Evolutionary conservation across 805 yeast species (phyloP), one percentile per base, ranked within the genome.

Genomic region (Huiozyma sinensis): DNA sequence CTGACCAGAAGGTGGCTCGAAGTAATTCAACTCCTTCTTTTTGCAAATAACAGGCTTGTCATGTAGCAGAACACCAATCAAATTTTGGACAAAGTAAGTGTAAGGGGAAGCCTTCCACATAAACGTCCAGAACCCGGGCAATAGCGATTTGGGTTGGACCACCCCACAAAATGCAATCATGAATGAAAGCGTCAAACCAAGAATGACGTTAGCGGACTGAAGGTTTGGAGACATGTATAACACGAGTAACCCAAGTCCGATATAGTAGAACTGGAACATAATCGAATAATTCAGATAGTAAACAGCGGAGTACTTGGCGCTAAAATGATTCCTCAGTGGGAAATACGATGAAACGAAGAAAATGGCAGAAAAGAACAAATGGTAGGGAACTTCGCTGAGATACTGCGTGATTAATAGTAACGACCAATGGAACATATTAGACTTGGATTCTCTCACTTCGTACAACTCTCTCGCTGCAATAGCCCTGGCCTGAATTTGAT

Each of bases 31-130:
- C 41, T 57, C 61, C 17, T 56, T 50, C 6, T 39, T 13, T 1
- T 72, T 44, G 55, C 83, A 77, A 2, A 47, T 46, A 32, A 77
- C 76, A 0, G 57, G 47, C 7, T 67, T 59, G 43, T 67, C 66
- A 46, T 75, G 78, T 49, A 77, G 60, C 47, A 74, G 75, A 38
- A 73, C 63, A 39, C 74, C 65, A 38, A 77, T 58, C 51, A 76
- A 58, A 29, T 74, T 74, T 44, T 67, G 66, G 28, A 69, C 57
- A 47, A 64, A 64, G 50, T 69, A 70, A 1, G 73, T 69, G 49
- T 61, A 65, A 36, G 75, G 75, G 1, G 70, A 65, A 10, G 60
- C 57, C 44, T 62, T 64, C 54, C 63, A 66, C 64, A 68, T 60
- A 46, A 64, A 68, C 1, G 60, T 63, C 74, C 73, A 69, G 53